These are phyloP conservation scores for Saccharomyces mikatae DNA, from an alignment of 805 yeast genomes.

Conservation along the genomic window DNA sequence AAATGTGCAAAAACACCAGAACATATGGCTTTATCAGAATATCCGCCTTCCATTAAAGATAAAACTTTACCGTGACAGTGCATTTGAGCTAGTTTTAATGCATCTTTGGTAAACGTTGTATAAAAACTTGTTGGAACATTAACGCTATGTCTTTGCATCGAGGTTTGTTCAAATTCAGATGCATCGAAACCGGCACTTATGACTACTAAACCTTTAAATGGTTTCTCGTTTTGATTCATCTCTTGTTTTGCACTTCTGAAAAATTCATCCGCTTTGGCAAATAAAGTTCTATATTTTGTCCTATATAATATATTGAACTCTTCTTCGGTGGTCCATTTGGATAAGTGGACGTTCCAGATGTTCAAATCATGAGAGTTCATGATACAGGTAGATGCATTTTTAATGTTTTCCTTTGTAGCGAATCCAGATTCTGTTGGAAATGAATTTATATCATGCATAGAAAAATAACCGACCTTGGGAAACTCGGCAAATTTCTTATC, in stretches of 20 bases:
- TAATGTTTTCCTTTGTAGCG: conserved; percentile 62
- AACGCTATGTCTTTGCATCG: conserved; percentile 79
- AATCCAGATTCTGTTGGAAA: conserved; percentile 76
- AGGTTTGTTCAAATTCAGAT: conserved; percentile 69
- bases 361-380: conserved; percentile 67
- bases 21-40: conserved; percentile 70
- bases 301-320: conserved; percentile 60
- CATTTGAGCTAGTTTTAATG: conserved; percentile 56
- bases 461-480: conserved; percentile 73
- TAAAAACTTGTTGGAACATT: conserved; percentile 78
- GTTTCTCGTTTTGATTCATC: conserved; percentile 34
- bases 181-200: conserved; percentile 87
- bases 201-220: conserved; percentile 52
- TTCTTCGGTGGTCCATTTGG: conserved; percentile 52
- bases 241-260: conserved; percentile 42
- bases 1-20: conserved; percentile 77
- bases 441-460: conserved; percentile 77
- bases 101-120: conserved; percentile 62
- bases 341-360: conserved; percentile 78
- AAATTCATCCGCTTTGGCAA: conserved; percentile 61
- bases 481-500: conserved; percentile 34
- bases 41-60: conserved; percentile 78
- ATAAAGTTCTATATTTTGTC: conserved; percentile 49
- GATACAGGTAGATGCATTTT: conserved; percentile 71
- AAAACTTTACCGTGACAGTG: conserved; percentile 54